Percentiles rank a stretch among this genome's conserved stretches.
Evolutionary conservation across 495 filamentous ascomycete genomes (phyloP).

Genomic region (Parathielavia appendiculata): DNA sequence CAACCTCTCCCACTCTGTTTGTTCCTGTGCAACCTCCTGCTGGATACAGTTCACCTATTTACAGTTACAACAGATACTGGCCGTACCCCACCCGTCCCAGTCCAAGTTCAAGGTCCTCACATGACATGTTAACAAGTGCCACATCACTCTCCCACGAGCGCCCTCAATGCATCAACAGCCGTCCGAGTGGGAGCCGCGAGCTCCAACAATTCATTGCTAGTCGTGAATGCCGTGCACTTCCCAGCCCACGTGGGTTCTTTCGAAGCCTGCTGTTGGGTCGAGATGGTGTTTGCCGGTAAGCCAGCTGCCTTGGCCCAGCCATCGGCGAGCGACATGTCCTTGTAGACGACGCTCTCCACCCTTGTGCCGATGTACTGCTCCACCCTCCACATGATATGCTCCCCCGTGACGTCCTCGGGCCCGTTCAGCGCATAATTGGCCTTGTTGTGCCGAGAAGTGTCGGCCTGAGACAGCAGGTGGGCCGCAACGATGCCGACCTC

Average conservation of each 20-base stretch:
- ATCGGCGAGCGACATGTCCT: conserved; percentile 38
- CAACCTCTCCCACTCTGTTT: too few relatives aligned
- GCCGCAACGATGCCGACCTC: conserved; percentile 42
- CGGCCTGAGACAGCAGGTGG: conserved; percentile 34
- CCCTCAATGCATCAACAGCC: conserved; percentile 11
- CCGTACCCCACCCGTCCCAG: too few relatives aligned
- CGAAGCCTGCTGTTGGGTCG: conserved; percentile 22
- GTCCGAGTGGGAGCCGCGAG: conserved; percentile 17
- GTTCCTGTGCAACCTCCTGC: too few relatives aligned
- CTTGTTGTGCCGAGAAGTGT: conserved; percentile 34
- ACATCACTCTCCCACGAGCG: conserved; percentile 10
- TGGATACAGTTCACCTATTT: too few relatives aligned
- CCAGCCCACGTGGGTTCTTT: conserved; percentile 32
- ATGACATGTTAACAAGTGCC: conserved; percentile 3
- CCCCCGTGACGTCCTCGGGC: conserved; percentile 40
- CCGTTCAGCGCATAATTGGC: conserved; percentile 43
- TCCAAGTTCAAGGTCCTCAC: too few relatives aligned
- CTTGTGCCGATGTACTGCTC: conserved; percentile 37
- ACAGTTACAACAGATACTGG: too few relatives aligned
- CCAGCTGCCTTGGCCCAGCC: conserved; percentile 14
- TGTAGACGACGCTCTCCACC: conserved; percentile 36
- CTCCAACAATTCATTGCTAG: conserved; percentile 31
- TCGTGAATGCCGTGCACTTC: conserved; percentile 31
- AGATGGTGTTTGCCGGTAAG: conserved; percentile 24
- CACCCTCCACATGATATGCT: conserved; percentile 37